Evolutionary conservation across 371 early-diverging fungal species (phyloP), one percentile per base, ranked within the genome.

Genomic region (Rhizopus microsporus): DNA sequence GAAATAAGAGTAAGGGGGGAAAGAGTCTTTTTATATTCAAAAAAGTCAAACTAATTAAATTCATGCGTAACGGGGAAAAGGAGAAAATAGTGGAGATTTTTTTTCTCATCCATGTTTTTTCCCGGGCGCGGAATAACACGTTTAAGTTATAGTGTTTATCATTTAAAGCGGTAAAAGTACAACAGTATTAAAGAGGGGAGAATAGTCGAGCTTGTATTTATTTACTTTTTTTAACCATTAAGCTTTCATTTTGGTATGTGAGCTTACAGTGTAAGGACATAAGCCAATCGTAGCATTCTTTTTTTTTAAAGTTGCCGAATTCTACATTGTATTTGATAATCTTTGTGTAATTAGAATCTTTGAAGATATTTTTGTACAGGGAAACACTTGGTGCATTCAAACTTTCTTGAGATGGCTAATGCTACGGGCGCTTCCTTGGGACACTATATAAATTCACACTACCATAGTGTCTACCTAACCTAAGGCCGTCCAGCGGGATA

Each of bases 321-420:
- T 2, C 0, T 23, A 23, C 23, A 23, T 23, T 23, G 44, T n/a
- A 0, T 69, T 66, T 29, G 73, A 78, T 81, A 13, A 68, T 81
- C 35, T 72, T 81, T 46, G 48, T 48, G 56, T 33, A 23, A 23
- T 23, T 0, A 23, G 2, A 23, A 23, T 23, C 23, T 23, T 23
- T 23, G 23, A 23, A 23, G 23, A 23, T 23, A 23, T 23, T 23
- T 23, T 23, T 23, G 23, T 23, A 23, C 23, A 23, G 23, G 23
- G 2, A 23, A 23, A 2, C 23, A 23, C 23, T 23, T 23, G 23
- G 23, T 23, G 23, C 23, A 23, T 23, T 23, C 23, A 23, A n/a
- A n/a, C n/a, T n/a, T n/a, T n/a, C n/a, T n/a, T n/a, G n/a, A n/a
- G n/a, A n/a, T n/a, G n/a, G n/a, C 23, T 23, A 23, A 23, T 23